Conservation (phyloP, 2,329 filamentous ascomycete genomes). For the Blastomyces gilchristii region DNA sequence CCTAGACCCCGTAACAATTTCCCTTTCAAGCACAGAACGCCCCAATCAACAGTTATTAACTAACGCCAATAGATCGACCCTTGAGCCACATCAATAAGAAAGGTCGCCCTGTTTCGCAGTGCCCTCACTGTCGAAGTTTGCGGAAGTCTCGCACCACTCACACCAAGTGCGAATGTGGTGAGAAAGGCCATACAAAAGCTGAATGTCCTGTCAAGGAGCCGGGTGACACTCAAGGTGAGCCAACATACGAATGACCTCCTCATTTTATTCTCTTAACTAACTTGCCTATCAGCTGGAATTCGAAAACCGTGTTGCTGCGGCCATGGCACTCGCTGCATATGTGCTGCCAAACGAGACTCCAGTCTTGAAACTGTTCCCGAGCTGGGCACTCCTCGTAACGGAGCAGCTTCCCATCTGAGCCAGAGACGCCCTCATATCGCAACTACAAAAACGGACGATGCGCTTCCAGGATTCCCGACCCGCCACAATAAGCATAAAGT, state of each 20-base stretch:
- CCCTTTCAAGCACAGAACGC: constrained; percentile 14
- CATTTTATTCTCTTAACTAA: constrained; percentile 16
- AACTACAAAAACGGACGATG: constrained; percentile 49
- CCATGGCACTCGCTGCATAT: constrained; percentile 15
- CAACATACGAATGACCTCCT: neutral
- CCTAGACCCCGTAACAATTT: constrained; percentile 10
- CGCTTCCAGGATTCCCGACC: constrained; percentile 51
- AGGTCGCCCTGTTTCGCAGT: constrained; percentile 94
- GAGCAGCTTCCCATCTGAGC: constrained; percentile 34
- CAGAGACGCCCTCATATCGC: constrained; percentile 47
- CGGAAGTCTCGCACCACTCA: constrained; percentile 93
- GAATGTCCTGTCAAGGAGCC: constrained; percentile 26
- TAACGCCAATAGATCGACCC: constrained; percentile 58
- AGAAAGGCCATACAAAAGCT: constrained; percentile 51
- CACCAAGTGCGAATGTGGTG: constrained; percentile 92
- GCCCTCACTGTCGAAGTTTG: constrained; percentile 87
- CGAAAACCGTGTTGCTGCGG: constrained; percentile 17
- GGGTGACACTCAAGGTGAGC: constrained; percentile 27
- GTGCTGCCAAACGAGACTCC: constrained; percentile 33
- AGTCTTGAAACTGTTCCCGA: constrained; percentile 41
- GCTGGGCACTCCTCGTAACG: constrained; percentile 34
- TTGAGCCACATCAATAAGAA: constrained; percentile 96
- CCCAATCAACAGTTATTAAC: constrained; percentile 9
- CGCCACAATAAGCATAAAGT: constrained; percentile 53
- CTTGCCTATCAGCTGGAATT: constrained; percentile 5